Percentiles rank a stretch among this genome's conserved stretches.
phyloP scores from a whole-genome alignment of 1,284 basidiomycete species.

The Papiliotrema laurentii region DNA sequence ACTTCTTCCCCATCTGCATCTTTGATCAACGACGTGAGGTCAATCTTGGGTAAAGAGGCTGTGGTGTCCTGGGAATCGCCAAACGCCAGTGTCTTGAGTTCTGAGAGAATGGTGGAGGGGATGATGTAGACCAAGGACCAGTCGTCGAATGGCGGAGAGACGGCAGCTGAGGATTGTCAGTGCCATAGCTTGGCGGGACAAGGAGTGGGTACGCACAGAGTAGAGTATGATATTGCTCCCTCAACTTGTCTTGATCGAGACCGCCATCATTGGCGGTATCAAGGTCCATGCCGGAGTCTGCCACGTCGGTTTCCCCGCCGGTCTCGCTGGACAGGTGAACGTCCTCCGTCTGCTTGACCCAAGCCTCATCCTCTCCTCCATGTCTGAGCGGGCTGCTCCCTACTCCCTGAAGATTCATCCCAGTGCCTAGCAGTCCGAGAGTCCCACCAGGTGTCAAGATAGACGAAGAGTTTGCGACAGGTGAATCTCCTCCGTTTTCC shows the following conservation, averaged over 20 bases:
- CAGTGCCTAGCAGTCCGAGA: too few relatives aligned
- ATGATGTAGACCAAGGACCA: slow-evolving; percentile 37
- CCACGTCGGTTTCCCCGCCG: neutral
- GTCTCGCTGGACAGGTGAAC: slow-evolving; percentile 30
- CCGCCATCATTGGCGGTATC: neutral
- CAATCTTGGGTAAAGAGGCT: slow-evolving; percentile 11
- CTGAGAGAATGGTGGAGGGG: slow-evolving; percentile 26
- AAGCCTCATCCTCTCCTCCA: slow-evolving; percentile 17
- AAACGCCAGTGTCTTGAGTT: slow-evolving; percentile 28
- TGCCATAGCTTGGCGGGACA: too few relatives aligned
- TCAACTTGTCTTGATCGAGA: slow-evolving; percentile 7
- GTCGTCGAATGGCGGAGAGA: slow-evolving; percentile 31
- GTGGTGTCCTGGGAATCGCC: slow-evolving; percentile 8
- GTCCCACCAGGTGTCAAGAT: too few relatives aligned
- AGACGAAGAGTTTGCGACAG: neutral
- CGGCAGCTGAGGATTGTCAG: slow-evolving; percentile 11
- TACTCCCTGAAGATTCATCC: too few relatives aligned
- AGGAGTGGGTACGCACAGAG: slow-evolving; percentile 15
- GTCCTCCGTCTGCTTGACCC: slow-evolving; percentile 38
- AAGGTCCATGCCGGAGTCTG: neutral
- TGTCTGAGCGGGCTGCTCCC: slow-evolving; percentile 23
- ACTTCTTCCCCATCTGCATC: slow-evolving; percentile 17
- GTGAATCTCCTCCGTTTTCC: slow-evolving; percentile 8
- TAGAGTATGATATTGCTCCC: slow-evolving; percentile 18
- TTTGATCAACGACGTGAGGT: slow-evolving; percentile 23